phyloP scores from a whole-genome alignment of 192 early-diverging fungal species.

The Cladochytrium replicatum region DNA sequence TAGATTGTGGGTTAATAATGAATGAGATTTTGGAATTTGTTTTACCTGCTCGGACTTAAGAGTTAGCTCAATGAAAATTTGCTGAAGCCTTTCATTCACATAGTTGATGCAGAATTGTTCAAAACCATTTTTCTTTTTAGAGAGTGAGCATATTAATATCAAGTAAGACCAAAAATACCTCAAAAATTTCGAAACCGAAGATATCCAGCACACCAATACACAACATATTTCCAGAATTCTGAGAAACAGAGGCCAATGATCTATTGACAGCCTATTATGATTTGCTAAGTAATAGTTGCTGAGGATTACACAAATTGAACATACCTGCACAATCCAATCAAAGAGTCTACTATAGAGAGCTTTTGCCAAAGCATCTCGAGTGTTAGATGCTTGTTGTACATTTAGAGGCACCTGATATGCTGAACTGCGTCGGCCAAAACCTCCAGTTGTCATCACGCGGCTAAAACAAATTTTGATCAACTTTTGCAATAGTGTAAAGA shows the following conservation, averaged over 20 bases:
- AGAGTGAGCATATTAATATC: no score
- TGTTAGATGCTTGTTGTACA: conserved; percentile 73
- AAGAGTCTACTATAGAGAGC: conserved; percentile 82
- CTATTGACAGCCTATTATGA: conserved; percentile 59
- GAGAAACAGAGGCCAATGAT: conserved; percentile 59
- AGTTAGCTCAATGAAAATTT: conserved; percentile 98
- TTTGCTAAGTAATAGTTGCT: not conserved
- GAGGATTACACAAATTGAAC: no score
- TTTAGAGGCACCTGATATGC: conserved; percentile 78
- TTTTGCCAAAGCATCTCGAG: conserved; percentile 89
- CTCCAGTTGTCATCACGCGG: conserved; percentile 40
- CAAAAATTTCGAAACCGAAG: conserved; percentile 81
- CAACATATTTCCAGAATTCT: conserved; percentile 34
- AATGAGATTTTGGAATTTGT: not conserved
- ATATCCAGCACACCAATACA: conserved; percentile 93
- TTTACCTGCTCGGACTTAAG: conserved; percentile 88
- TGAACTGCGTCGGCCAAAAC: conserved; percentile 39
- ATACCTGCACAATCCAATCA: conserved; percentile 86
- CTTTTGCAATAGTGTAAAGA: not conserved
- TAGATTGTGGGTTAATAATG: conserved; percentile 14
- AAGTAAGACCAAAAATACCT: no score
- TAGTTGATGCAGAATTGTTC: conserved; percentile 99
- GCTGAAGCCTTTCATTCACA: conserved; percentile 94
- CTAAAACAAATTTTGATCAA: conserved; percentile 3
- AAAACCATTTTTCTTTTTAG: conserved; percentile 89